phyloP scores from a whole-genome alignment of 257 asterid genomes.

The Marsdenia floribunda region DNA sequence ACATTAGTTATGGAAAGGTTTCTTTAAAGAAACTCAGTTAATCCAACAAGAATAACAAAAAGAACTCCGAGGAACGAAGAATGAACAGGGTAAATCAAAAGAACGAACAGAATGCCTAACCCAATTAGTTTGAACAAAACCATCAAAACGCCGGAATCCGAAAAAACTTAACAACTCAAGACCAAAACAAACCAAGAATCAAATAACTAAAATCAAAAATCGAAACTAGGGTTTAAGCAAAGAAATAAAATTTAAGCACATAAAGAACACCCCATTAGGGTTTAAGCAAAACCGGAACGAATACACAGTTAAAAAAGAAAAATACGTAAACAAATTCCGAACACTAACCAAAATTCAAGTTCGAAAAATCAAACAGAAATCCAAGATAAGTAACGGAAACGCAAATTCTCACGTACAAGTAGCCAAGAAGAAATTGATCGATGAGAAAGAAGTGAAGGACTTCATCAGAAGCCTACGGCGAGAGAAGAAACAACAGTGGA shows the following conservation, averaged over 20 bases:
- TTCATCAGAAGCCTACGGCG: background rate
- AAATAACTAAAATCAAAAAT: background rate
- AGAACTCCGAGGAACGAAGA: background rate
- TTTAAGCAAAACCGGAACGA: background rate
- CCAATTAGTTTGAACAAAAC: background rate
- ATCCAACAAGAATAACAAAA: background rate
- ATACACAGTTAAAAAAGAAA: background rate
- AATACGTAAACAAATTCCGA: background rate
- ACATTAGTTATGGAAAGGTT: background rate
- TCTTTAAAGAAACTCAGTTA: background rate
- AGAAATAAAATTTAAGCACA: background rate
- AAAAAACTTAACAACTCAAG: background rate
- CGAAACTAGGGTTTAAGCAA: background rate
- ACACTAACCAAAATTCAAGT: background rate
- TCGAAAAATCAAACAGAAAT: background rate
- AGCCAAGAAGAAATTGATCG: background rate
- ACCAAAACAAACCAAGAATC: background rate
- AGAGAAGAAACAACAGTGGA: background rate
- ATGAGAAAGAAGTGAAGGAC: background rate
- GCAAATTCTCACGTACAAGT: background rate
- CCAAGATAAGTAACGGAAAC: background rate
- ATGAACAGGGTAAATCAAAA: background rate
- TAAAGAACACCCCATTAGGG: background rate
- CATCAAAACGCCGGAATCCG: background rate
- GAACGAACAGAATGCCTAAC: background rate